Base-by-base conservation (phyloP, 345 rosid species). In the Heritiera littoralis region DNA sequence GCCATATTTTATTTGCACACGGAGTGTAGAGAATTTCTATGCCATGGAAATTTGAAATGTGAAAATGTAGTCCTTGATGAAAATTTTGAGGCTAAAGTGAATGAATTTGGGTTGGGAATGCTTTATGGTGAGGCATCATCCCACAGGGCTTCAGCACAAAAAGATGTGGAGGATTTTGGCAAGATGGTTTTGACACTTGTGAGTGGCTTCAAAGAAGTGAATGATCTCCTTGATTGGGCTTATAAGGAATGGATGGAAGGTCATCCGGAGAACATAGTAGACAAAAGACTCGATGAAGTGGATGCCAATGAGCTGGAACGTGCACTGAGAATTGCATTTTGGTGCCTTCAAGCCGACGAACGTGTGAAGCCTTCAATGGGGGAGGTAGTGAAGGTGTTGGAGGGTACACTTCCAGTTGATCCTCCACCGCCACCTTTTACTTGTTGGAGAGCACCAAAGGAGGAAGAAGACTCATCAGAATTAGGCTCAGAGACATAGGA, bases 41-140 rank as follows among this genome's bases (percentile, higher is more conserved):
- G 89, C 84, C 98, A 94, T 67, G 97, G 94, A 75, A 91, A 89
- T 81, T 81, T 94, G 86, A 91, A 86, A 85, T 91, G 93, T 6
- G 87, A 85, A 73, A 90, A 90, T 77, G 79, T 94, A 41, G 78
- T 94, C 20, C 83, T 94, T 65, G 94, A 90, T 9, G 94, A 89
- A 76, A 86, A 83, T 30, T 78, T 87, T 7, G 92, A 88, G 76
- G 94, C 93, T 61, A 94, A 89, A 84, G 82, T 92, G 66, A 89
- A 80, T 23, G 94, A 88, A 77, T 94, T 87, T 30, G 95, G 94
- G 78, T 76, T 89, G n/a, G 70, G 84, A 12, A 65, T 35, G 18
- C 48, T 86, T 59, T 48, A 35, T 3, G 81, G 81, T 59, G 77
- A n/a, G 43, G 61, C 79, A 61, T 72, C 87, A 12, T 69, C 83